A percentile compares a stretch with the other conserved stretches of the same genome.
Conservation (phyloP, 371 early-diverging fungal genomes). For the Apophysomyces elegans region DNA sequence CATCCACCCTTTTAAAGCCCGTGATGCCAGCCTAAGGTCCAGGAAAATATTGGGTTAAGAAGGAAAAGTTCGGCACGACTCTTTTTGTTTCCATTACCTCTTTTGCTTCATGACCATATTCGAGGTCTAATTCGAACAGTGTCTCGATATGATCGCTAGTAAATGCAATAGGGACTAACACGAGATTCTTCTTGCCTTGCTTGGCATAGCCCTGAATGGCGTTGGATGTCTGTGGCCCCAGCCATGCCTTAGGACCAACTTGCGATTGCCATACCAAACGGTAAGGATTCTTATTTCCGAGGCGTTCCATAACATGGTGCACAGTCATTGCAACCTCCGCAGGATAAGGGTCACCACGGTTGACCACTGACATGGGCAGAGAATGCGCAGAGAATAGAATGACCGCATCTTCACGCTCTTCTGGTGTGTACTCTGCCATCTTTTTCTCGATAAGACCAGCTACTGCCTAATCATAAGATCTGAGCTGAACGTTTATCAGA, state of each 20-base stretch:
- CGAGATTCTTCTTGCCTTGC: conserved; percentile 75
- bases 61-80: neutral
- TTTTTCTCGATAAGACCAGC: conserved; percentile 75
- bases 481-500: neutral
- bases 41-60: neutral
- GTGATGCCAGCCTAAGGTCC: conserved; percentile 64
- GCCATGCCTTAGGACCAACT: conserved; percentile 94
- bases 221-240: conserved; percentile 88
- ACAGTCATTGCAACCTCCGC: conserved; percentile 94
- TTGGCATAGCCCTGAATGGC: conserved; percentile 80
- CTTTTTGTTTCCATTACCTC: conserved; percentile 51
- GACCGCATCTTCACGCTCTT: conserved; percentile 70
- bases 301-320: conserved; percentile 77
- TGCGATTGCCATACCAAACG: conserved; percentile 97
- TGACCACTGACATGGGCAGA: conserved; percentile 91
- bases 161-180: conserved; percentile 94
- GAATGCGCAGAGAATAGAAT: conserved; percentile 97
- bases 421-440: conserved; percentile 68
- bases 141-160: conserved; percentile 98
- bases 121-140: conserved; percentile 91
- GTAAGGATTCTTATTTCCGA: conserved; percentile 79
- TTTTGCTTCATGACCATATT: conserved; percentile 87
- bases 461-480: conserved; percentile 51
- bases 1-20: conserved; percentile 85
- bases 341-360: conserved; percentile 91